Evolutionary conservation across 2,329 filamentous ascomycete genomes (phyloP), one percentile per base, ranked within the genome.

Genomic region (Plectosphaerella plurivora): DNA sequence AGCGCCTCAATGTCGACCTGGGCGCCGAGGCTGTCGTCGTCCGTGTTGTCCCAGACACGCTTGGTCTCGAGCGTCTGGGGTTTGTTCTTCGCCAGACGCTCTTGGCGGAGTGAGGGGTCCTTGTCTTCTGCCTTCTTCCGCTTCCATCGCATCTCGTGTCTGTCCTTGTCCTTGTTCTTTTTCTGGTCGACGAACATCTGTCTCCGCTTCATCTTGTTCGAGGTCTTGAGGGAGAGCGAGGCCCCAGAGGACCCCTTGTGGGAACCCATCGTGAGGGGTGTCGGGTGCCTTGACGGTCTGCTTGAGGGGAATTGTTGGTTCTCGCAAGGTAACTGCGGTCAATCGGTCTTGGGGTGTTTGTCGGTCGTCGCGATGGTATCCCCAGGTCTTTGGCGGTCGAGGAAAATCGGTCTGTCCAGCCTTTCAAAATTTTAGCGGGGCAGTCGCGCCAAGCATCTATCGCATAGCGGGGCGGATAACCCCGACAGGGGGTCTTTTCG

Each of bases 61-160:
- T 96, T 96, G 62, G 85, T 83, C 62, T 97, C 92, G 53, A 96
- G 79, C 1, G 91, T 96, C 51, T 83, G 69, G 0, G 94, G 88
- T 44, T 91, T 80, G 72, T 96, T 96, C 59, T 81, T 83, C 55
- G 84, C 84, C 55, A 93, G 75, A 61, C 94, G 83, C 59, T 87
- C 82, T 55, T 83, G 83, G 60, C 84, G 84, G 54, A 96, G 71
- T 54, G 83, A 80, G 2, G 93, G 92, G 63, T 97, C 84, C 68
- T 87, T 89, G 58, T 87, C 82, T 71, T 99, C 94, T 64, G 92
- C 89, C 71, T 88, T 89, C 72, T 90, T 91, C 55, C 90, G 80
- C 47, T 82, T 82, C 66, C 91, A 87, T 57, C 92, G 84, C 63
- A 86, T 81, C 62, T 91, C 88, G 63, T 89, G 85, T 62, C 87